Evolutionary conservation across 179 eudicot species (phyloP), one percentile per base, ranked within the genome.

Genomic region (Beta lomatogona): DNA sequence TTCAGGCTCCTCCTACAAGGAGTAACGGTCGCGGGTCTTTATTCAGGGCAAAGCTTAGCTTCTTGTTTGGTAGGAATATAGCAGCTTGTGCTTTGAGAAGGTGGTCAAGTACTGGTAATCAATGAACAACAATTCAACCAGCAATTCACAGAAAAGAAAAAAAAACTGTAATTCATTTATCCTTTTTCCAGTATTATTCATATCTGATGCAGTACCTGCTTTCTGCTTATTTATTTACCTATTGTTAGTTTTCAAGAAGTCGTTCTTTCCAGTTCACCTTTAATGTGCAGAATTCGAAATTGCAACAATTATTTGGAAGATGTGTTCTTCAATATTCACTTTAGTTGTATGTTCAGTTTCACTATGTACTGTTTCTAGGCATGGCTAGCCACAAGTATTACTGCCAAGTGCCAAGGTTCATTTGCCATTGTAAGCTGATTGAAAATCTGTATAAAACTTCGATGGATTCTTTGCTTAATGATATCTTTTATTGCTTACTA

Each of bases 1-100:
- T 60, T 44, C 80, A 74, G 28, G 76, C 48, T 75, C 75, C 86
- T 76, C 75, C 86, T 25, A 52, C 61, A 19, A 80, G 89, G 79
- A 73, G 79, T 71, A 80, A 71, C 73, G 80, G 66, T 12, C 79
- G 87, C 22, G 76, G 76, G n/a, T 80, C 90, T 6, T 53, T 78
- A 58, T 84, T 86, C 53, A 84, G 85, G 75, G 18, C 78, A 15
- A 86, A 82, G 81, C 82, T 88, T 58, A 82, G 84, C 73, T 78
- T 80, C 86, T 72, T 86, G 71, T 79, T 76, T 78, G 85, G 83
- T 67, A 81, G 85, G 80, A 88, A 81, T 53, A 82, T 85, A 60
- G 86, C 78, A 45, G 80, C 85, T 4, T 81, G 85, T 77, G 86
- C 87, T 72, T 76, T 85, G 75, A 76, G 88, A 81, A 88, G 86